Conservation (phyloP, 2,329 filamentous ascomycete species). For the Aspergillus spinulosporus region DNA sequence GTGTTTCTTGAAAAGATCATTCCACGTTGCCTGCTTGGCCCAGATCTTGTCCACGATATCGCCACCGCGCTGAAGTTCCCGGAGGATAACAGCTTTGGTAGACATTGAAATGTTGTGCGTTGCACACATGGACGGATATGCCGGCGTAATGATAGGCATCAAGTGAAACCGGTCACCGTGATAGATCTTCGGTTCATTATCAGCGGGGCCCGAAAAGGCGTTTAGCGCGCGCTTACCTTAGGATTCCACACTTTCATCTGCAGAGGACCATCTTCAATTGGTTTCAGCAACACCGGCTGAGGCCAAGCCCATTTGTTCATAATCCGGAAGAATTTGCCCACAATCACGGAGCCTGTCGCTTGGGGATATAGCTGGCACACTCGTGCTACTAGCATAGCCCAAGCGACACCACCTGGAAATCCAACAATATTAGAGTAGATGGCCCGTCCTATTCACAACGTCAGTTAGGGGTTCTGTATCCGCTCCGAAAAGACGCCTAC, state of each 20-base stretch:
- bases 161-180: constrained; percentile 78
- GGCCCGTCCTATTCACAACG: constrained; percentile 59
- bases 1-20: constrained; percentile 83
- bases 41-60: constrained; percentile 79
- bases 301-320: constrained; percentile 94
- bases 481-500: constrained; percentile 34
- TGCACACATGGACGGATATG: constrained; percentile 96
- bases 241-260: constrained; percentile 94
- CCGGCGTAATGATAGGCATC: constrained; percentile 98
- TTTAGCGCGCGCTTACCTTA: constrained; percentile 55
- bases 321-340: constrained; percentile 92
- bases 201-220: neutral
- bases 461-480: neutral
- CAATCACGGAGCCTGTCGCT: constrained; percentile 82
- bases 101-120: constrained; percentile 92
- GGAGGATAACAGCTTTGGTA: constrained; percentile 78
- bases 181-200: constrained; percentile 59
- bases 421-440: constrained; percentile 97
- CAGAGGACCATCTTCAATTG: constrained; percentile 77
- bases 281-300: constrained; percentile 84
- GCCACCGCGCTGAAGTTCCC: constrained; percentile 75
- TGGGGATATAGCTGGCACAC: constrained; percentile 96
- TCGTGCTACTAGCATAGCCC: constrained; percentile 95
- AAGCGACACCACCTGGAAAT: constrained; percentile 94
- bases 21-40: constrained; percentile 74